phyloP scores from a whole-genome alignment of 2,329 filamentous ascomycete species.

The Orbilia quercus region DNA sequence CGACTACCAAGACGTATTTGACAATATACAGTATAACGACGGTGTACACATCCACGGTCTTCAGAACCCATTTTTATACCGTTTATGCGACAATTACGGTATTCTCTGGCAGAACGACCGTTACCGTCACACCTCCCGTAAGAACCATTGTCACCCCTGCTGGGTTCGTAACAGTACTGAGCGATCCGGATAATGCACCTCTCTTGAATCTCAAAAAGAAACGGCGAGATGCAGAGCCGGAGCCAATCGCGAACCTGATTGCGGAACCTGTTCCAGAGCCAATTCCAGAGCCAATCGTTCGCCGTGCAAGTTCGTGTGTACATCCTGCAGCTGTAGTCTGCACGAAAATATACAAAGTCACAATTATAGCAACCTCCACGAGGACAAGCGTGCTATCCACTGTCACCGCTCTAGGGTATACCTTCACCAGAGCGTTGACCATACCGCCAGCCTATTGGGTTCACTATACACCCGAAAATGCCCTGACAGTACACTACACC shows the following conservation, averaged over 20 bases:
- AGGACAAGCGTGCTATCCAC: conserved; percentile 16
- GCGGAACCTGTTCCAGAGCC: background rate
- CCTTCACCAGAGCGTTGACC: conserved; percentile 3
- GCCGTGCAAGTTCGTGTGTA: background rate
- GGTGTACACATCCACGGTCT: conserved; percentile 1
- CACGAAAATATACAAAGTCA: conserved; percentile 17
- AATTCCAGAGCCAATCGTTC: background rate
- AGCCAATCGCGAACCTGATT: background rate
- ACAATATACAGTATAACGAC: conserved; percentile 6
- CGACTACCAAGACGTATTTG: background rate
- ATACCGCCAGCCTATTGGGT: conserved; percentile 2
- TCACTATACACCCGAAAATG: conserved; percentile 2
- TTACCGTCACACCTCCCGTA: background rate
- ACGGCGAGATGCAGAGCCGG: conserved; percentile 16
- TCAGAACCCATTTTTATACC: background rate
- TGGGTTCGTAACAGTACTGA: conserved; percentile 23
- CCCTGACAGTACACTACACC: conserved; percentile 4
- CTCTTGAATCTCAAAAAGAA: background rate
- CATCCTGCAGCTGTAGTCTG: conserved; percentile 18
- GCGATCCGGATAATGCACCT: conserved; percentile 21
- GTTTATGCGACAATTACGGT: conserved; percentile 1
- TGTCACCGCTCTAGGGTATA: background rate
- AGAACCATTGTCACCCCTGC: conserved; percentile 10
- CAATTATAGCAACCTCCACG: conserved; percentile 1
- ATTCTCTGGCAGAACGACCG: background rate